Percentiles rank a stretch among this genome's conserved stretches.
Evolutionary conservation across 768 basidiomycete genomes (phyloP).

Genomic region (Hericium rajendrae): DNA sequence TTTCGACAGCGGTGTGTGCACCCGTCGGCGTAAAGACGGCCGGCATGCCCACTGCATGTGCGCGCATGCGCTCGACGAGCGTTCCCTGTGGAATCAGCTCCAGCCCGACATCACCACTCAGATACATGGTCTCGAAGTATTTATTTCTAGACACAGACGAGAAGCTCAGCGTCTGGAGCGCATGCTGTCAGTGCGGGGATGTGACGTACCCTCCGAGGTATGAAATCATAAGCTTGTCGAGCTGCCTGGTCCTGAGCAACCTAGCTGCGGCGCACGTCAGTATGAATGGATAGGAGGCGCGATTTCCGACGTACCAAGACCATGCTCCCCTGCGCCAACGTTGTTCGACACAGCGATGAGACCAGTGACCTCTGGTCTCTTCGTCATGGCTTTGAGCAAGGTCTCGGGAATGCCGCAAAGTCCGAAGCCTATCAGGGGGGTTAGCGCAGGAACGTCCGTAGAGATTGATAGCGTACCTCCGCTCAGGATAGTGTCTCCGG

Average conservation of each 20-base stretch:
- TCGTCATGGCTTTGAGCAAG: constrained; percentile 64
- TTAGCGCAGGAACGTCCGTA: neutral
- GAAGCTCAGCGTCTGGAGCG: neutral
- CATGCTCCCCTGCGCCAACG: constrained; percentile 58
- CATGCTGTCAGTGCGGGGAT: neutral
- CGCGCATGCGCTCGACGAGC: constrained; percentile 75
- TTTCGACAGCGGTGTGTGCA: constrained; percentile 76
- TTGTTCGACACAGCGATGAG: constrained; percentile 84
- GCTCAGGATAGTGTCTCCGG: constrained; percentile 66
- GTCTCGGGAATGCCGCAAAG: constrained; percentile 87
- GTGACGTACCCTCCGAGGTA: constrained; percentile 72
- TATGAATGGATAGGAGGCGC: neutral
- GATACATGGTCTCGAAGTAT: constrained; percentile 68
- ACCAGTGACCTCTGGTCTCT: constrained; percentile 57
- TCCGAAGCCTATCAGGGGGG: constrained; percentile 57
- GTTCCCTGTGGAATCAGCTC: constrained; percentile 92
- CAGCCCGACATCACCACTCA: constrained; percentile 67
- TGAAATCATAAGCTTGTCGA: constrained; percentile 74
- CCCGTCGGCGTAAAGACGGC: constrained; percentile 88
- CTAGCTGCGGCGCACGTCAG: constrained; percentile 36
- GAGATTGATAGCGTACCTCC: constrained; percentile 39
- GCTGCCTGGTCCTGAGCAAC: constrained; percentile 60
- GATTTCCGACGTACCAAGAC: constrained; percentile 42
- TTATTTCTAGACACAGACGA: constrained; percentile 55
- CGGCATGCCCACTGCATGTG: constrained; percentile 85